These are phyloP conservation scores for Pythium phragmitis DNA, from an alignment of 352 stramenopile species.

Conservation along the genomic window DNA sequence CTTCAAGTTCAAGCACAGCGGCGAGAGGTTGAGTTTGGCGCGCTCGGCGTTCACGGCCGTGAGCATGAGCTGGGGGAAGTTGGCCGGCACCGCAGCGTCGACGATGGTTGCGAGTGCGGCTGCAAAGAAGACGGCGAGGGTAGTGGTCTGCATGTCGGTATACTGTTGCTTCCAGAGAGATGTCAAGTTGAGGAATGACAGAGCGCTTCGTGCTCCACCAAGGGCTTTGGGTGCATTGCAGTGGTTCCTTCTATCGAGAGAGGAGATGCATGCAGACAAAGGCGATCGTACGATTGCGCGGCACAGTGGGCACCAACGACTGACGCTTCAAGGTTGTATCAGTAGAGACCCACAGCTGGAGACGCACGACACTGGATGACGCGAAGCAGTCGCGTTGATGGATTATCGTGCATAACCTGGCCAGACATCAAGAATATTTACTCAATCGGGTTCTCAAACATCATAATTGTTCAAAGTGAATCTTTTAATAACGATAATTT, in stretches of 20 bases:
- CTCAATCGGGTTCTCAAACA: too few relatives aligned
- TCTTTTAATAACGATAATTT: too few relatives aligned
- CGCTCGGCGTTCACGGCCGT: conserved; percentile 51
- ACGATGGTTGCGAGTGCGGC: conserved; percentile 1
- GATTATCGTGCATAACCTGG: background rate
- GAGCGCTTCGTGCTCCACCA: background rate
- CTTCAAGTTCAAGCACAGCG: conserved; percentile 40
- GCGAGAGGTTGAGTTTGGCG: conserved; percentile 29
- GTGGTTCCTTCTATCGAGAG: background rate
- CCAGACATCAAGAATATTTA: background rate
- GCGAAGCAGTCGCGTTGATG: background rate
- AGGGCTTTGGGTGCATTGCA: background rate
- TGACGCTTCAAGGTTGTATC: too few relatives aligned
- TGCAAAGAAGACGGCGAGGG: conserved; percentile 5
- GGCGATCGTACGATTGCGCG: too few relatives aligned
- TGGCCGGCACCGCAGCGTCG: conserved; percentile 18
- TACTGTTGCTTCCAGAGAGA: background rate
- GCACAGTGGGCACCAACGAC: too few relatives aligned
- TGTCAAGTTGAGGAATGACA: background rate
- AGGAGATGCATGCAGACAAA: background rate
- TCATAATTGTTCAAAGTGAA: too few relatives aligned
- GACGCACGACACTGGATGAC: background rate
- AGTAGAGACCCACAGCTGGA: background rate
- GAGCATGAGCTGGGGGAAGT: conserved; percentile 37
- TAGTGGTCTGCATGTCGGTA: conserved; percentile 7